phyloP scores from a whole-genome alignment of 2,329 filamentous ascomycete genomes.

The Botrytis fragariae region DNA sequence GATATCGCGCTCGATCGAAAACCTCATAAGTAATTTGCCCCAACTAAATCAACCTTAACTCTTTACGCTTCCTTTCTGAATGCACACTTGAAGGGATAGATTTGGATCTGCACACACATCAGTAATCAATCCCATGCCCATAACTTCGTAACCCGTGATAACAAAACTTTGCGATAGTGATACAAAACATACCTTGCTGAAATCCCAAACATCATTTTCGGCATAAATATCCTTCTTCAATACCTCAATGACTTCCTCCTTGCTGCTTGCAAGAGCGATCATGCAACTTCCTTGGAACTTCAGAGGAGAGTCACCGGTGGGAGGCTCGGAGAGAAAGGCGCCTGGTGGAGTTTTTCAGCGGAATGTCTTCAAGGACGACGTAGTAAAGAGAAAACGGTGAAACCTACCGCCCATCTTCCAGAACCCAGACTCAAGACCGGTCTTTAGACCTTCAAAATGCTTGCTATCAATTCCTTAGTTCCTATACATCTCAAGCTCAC shows the following conservation, averaged over 20 bases:
- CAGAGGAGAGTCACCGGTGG: constrained; percentile 55
- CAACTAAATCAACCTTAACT: neutral
- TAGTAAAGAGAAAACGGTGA: neutral
- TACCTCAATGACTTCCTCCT: constrained; percentile 65
- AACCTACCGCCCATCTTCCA: constrained; percentile 56
- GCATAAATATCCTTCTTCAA: constrained; percentile 73
- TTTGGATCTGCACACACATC: constrained; percentile 42
- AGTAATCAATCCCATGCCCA: constrained; percentile 2
- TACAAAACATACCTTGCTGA: constrained; percentile 55
- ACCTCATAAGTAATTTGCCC: neutral
- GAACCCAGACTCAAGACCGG: constrained; percentile 51
- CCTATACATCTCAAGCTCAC: neutral
- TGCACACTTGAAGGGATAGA: constrained; percentile 50
- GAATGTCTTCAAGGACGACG: neutral
- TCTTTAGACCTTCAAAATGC: constrained; percentile 47
- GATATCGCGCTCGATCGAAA: neutral
- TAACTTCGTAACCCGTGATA: neutral
- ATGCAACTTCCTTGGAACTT: constrained; percentile 65
- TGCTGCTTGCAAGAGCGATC: constrained; percentile 60
- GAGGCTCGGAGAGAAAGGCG: constrained; percentile 64
- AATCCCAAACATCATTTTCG: constrained; percentile 74
- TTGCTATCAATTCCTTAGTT: constrained; percentile 23
- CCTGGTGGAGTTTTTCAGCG: constrained; percentile 45
- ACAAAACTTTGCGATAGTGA: neutral
- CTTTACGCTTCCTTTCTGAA: constrained; percentile 37